Evolutionary conservation across 1,139 yeast species (phyloP).

Genomic region (Protomyces macrosporus): DNA sequence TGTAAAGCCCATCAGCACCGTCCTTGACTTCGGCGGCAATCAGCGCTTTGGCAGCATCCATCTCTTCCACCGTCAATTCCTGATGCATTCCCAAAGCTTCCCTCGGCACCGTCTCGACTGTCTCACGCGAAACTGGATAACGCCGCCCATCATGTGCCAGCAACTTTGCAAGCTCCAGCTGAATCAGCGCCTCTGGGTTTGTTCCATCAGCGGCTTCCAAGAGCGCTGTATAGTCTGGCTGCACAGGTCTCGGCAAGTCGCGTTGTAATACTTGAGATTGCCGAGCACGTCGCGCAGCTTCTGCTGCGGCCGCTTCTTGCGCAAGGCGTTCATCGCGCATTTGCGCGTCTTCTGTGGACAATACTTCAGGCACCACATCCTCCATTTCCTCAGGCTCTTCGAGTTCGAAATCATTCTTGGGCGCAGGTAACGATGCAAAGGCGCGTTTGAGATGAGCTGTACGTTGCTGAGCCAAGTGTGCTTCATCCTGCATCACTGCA

Average conservation of each 20-base stretch:
- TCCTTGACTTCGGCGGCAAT: slow-evolving; percentile 27
- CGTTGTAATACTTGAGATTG: slow-evolving; percentile 51
- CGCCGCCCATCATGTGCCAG: slow-evolving; percentile 49
- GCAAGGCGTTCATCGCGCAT: slow-evolving; percentile 38
- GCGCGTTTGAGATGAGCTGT: slow-evolving; percentile 34
- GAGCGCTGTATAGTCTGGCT: slow-evolving; percentile 32
- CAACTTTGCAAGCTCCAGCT: slow-evolving; percentile 35
- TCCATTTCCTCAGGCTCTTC: slow-evolving; percentile 39
- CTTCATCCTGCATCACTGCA: not conserved
- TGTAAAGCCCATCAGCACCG: slow-evolving; percentile 14
- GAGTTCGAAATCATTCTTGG: slow-evolving; percentile 57
- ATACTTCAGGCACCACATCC: slow-evolving; percentile 33
- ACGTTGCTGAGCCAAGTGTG: not conserved
- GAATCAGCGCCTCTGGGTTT: slow-evolving; percentile 24
- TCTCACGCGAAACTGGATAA: slow-evolving; percentile 35
- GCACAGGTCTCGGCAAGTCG: slow-evolving; percentile 50
- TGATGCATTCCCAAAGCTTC: not conserved
- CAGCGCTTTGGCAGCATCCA: not conserved
- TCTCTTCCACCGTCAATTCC: not conserved
- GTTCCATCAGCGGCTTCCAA: slow-evolving; percentile 43
- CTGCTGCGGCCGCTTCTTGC: slow-evolving; percentile 34
- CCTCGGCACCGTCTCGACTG: slow-evolving; percentile 14
- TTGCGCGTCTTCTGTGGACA: slow-evolving; percentile 39
- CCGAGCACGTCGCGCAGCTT: slow-evolving; percentile 36
- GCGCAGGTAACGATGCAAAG: slow-evolving; percentile 48